Conservation (phyloP, 176 grass and related monocot genomes). For the Oryza australiensis region DNA sequence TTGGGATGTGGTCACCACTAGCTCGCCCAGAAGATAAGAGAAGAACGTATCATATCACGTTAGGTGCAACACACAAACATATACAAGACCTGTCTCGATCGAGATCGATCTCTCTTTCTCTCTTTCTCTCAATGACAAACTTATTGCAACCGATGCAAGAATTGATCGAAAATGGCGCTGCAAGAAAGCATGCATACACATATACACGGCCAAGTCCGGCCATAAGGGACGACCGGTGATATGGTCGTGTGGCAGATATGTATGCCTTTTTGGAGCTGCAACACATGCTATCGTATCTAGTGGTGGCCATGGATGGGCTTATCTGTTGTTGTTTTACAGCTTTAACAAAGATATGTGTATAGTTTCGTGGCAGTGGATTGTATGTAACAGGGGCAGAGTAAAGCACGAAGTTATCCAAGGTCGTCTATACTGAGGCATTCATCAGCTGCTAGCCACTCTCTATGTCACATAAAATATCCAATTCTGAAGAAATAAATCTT, state of each 20-base stretch:
- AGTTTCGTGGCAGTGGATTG: neutral
- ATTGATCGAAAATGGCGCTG: neutral
- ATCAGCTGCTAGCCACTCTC: too few relatives aligned
- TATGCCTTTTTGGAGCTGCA: neutral
- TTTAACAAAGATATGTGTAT: neutral
- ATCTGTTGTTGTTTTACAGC: neutral
- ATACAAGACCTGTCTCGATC: too few relatives aligned
- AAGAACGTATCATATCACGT: neutral
- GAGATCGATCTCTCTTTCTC: too few relatives aligned
- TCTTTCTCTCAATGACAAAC: too few relatives aligned
- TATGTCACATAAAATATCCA: too few relatives aligned
- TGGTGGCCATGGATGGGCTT: too few relatives aligned
- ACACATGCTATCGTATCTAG: neutral
- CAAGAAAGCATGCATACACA: neutral
- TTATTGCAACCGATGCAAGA: neutral
- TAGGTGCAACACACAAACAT: neutral
- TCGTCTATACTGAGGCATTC: too few relatives aligned
- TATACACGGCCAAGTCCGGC: neutral
- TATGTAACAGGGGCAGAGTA: neutral
- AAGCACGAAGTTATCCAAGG: neutral
- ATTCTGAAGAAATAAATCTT: too few relatives aligned
- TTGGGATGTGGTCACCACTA: slow-evolving; percentile 14
- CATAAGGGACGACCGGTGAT: neutral
- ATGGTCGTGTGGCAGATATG: neutral
- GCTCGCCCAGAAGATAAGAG: slow-evolving; percentile 19